These are phyloP conservation scores for Lentinula boryana DNA, from an alignment of 768 basidiomycete species.

Conservation along the genomic window DNA sequence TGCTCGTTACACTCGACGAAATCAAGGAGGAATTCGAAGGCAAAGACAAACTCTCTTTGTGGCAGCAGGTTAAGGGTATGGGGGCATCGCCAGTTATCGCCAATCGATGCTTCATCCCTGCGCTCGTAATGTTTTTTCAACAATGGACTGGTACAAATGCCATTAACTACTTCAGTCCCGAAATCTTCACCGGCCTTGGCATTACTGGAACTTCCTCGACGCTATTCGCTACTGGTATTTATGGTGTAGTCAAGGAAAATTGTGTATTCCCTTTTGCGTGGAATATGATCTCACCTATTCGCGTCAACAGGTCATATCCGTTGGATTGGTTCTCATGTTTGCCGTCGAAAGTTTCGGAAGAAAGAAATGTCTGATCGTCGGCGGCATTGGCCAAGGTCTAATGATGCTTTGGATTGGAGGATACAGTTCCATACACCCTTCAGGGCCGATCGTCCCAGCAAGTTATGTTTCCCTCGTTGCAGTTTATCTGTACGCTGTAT, in stretches of 20 bases:
- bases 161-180: conserved; percentile 50
- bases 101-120: conserved; percentile 38
- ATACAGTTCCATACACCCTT: conserved; percentile 30
- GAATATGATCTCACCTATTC: not conserved
- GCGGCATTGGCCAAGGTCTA: conserved; percentile 40
- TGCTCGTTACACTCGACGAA: conserved; percentile 33
- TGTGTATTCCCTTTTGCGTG: conserved; percentile 17
- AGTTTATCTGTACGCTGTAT: conserved; percentile 41
- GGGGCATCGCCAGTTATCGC: conserved; percentile 36
- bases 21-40: conserved; percentile 44
- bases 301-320: conserved; percentile 30
- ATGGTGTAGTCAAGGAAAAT: conserved; percentile 18
- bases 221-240: conserved; percentile 43
- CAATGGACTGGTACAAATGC: conserved; percentile 52
- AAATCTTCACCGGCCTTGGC: conserved; percentile 44
- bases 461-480: conserved; percentile 37
- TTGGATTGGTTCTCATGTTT: conserved; percentile 32
- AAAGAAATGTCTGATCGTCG: conserved; percentile 42
- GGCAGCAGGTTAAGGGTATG: conserved; percentile 34
- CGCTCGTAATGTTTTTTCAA: conserved; percentile 39
- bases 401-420: conserved; percentile 45
- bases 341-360: conserved; percentile 45
- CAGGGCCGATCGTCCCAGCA: conserved; percentile 23
- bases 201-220: conserved; percentile 34
- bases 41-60: conserved; percentile 26